Conservation (phyloP, 1,284 basidiomycete genomes). For the Cryptococcus sp. region DNA sequence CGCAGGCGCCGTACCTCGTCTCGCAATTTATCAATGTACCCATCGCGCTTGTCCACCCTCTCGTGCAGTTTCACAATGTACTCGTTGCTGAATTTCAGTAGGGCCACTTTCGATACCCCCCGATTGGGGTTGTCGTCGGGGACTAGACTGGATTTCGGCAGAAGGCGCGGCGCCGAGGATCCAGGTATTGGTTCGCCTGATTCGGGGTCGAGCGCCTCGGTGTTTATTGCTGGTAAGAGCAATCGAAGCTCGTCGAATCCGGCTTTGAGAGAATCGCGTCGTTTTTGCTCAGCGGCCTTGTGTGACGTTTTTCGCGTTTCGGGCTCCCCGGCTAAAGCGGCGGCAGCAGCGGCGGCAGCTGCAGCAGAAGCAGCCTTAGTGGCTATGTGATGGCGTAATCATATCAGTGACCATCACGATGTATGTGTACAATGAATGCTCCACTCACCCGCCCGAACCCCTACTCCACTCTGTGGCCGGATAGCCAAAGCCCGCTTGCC, state of each 20-base stretch:
- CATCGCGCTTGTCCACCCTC: slow-evolving; percentile 79
- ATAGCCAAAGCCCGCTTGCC: slow-evolving; percentile 44
- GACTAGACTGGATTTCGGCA: slow-evolving; percentile 68
- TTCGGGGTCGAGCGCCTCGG: slow-evolving; percentile 68
- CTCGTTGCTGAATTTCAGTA: slow-evolving; percentile 86
- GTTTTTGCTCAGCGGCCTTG: slow-evolving; percentile 96
- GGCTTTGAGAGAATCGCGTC: slow-evolving; percentile 91
- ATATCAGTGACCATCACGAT: background rate
- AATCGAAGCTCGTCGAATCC: slow-evolving; percentile 92
- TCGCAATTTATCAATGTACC: slow-evolving; percentile 71
- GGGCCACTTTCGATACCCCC: slow-evolving; percentile 90
- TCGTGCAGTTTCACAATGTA: slow-evolving; percentile 75
- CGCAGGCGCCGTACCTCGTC: slow-evolving; percentile 69
- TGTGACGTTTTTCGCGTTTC: slow-evolving; percentile 75
- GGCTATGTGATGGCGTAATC: slow-evolving; percentile 12
- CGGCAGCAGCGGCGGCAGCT: slow-evolving; percentile 33
- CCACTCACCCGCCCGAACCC: slow-evolving; percentile 36
- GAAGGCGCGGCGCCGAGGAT: slow-evolving; percentile 78
- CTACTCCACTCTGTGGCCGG: slow-evolving; percentile 36
- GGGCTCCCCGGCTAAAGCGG: slow-evolving; percentile 34
- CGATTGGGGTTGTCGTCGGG: slow-evolving; percentile 87
- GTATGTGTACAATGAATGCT: background rate
- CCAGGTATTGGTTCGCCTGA: slow-evolving; percentile 72
- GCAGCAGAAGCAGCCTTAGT: slow-evolving; percentile 37
- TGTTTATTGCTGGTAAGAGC: slow-evolving; percentile 78